phyloP scores from a whole-genome alignment of 805 yeast genomes.

The Metschnikowia lunata region DNA sequence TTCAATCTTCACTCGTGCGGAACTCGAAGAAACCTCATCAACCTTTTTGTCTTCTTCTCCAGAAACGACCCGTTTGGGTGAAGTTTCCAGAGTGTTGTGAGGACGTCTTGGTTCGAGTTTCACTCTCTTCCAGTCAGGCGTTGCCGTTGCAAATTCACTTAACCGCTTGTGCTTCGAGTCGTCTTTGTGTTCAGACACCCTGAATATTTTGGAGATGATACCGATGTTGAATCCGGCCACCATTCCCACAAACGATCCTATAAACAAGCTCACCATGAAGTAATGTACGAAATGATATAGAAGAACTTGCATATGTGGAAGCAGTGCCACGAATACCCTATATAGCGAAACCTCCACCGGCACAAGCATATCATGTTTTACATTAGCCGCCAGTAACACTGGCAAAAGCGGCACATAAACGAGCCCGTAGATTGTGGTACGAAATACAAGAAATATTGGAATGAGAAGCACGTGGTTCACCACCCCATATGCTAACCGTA shows the following conservation, averaged over 20 bases:
- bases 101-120: not conserved
- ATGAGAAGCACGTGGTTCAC: constrained; percentile 12
- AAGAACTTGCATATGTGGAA: constrained; percentile 14
- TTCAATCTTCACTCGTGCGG: not conserved
- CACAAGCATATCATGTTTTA: constrained; percentile 10
- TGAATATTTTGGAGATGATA: constrained; percentile 6
- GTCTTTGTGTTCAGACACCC: not conserved
- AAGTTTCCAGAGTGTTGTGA: not conserved
- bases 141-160: not conserved
- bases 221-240: constrained; percentile 16
- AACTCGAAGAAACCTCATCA: not conserved
- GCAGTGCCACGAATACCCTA: constrained; percentile 5
- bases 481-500: constrained; percentile 5
- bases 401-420: constrained; percentile 17
- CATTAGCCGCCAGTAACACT: constrained; percentile 8
- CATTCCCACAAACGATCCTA: constrained; percentile 15
- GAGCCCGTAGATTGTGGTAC: constrained; percentile 15
- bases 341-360: constrained; percentile 17
- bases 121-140: constrained; percentile 5
- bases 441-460: constrained; percentile 13
- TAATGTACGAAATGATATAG: constrained; percentile 13
- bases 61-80: not conserved
- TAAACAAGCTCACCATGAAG: constrained; percentile 14
- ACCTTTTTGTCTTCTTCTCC: not conserved
- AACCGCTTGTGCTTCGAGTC: not conserved